These are phyloP conservation scores for Castanospermum australe DNA, from an alignment of 306 rosid species.

Conservation along the genomic window DNA sequence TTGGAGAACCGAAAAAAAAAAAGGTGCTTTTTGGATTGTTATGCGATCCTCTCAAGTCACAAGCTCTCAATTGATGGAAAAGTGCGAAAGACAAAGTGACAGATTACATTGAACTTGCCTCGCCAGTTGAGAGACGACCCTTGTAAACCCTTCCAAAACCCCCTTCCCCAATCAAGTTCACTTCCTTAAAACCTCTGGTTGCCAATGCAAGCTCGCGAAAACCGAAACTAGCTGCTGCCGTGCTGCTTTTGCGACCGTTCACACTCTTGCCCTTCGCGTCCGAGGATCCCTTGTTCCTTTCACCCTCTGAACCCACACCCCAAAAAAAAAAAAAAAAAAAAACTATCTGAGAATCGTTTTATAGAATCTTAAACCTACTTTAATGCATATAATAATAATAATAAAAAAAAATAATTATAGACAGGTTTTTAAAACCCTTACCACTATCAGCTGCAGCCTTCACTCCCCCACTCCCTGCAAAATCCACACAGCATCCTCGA, in stretches of 20 bases:
- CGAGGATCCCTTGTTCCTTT: constrained; percentile 33
- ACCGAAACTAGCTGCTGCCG: constrained; percentile 44
- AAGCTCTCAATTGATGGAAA: neutral
- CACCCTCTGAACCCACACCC: constrained; percentile 32
- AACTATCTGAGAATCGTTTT: neutral
- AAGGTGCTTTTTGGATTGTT: too few species aligned
- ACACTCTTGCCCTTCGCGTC: constrained; percentile 29
- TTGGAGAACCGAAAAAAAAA: neutral
- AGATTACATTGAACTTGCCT: constrained; percentile 38
- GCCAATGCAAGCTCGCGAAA: constrained; percentile 87
- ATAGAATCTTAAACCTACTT: neutral
- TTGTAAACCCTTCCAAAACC: constrained; percentile 96
- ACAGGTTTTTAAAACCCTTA: constrained; percentile 2
- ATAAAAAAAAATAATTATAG: too few species aligned
- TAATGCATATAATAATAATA: neutral
- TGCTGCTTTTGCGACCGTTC: constrained; percentile 20
- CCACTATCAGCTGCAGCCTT: constrained; percentile 31
- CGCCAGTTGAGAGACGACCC: constrained; percentile 77
- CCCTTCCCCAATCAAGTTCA: constrained; percentile 90
- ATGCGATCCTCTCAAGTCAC: neutral
- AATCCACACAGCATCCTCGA: neutral
- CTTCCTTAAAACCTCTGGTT: constrained; percentile 62
- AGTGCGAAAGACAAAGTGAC: neutral
- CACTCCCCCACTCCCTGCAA: constrained; percentile 48
- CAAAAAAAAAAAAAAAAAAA: neutral